These are phyloP conservation scores for Trichoderma sp. DNA, from an alignment of 2,329 filamentous ascomycete genomes.

Conservation along the genomic window DNA sequence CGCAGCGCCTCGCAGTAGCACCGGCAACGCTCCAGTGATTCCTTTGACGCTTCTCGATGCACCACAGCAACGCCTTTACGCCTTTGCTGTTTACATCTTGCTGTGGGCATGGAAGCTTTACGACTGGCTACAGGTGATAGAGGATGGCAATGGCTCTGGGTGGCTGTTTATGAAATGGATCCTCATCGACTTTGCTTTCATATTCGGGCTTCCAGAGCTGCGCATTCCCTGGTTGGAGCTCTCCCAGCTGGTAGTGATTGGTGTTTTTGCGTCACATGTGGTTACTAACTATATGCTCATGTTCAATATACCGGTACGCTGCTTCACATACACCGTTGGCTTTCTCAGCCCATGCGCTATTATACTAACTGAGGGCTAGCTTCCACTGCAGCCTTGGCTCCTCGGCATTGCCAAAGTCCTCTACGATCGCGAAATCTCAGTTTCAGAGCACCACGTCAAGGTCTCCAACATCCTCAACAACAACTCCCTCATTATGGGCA, in stretches of 20 bases:
- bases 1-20: constrained; percentile 32
- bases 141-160: constrained; percentile 84
- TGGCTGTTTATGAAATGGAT: constrained; percentile 94
- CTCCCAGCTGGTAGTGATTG: constrained; percentile 71
- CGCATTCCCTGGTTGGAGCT: constrained; percentile 97
- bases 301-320: constrained; percentile 78
- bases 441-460: constrained; percentile 92
- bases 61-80: constrained; percentile 87
- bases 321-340: no score
- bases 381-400: constrained; percentile 74
- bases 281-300: constrained; percentile 82
- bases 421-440: constrained; percentile 88
- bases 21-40: constrained; percentile 65
- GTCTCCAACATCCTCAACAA: constrained; percentile 86
- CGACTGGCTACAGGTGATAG: constrained; percentile 77
- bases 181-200: constrained; percentile 78
- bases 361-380: constrained; percentile 42
- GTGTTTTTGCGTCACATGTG: constrained; percentile 71
- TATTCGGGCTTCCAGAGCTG: constrained; percentile 83
- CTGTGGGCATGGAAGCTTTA: constrained; percentile 83
- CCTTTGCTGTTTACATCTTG: constrained; percentile 73
- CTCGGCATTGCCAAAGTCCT: constrained; percentile 74
- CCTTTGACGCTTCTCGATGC: constrained; percentile 81
- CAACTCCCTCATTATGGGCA: constrained; percentile 88
- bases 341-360: background rate